Evolutionary conservation across 1,284 basidiomycete species (phyloP).

Genomic region (Cutaneotrichosporon dermatis): DNA sequence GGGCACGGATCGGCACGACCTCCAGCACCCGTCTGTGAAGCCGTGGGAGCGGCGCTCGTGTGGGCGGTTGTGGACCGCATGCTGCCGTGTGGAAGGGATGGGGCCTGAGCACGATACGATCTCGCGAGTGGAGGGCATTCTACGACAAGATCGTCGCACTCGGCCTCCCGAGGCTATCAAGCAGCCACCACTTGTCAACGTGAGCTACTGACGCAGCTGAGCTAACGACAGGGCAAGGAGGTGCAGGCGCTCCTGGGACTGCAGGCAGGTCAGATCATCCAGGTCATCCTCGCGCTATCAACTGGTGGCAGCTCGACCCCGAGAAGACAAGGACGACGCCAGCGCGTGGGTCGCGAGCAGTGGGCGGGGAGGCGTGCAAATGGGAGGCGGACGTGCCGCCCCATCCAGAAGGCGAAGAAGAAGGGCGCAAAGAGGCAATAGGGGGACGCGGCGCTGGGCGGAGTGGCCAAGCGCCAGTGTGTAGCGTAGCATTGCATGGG

Average conservation of each 20-base stretch:
- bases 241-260: conserved; percentile 58
- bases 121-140: conserved; percentile 66
- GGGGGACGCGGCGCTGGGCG: not conserved
- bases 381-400: conserved; percentile 14
- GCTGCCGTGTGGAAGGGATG: conserved; percentile 57
- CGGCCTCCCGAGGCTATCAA: conserved; percentile 60
- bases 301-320: conserved; percentile 82
- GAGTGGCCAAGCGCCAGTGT: not conserved
- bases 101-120: conserved; percentile 53
- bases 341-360: conserved; percentile 58
- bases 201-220: conserved; percentile 1
- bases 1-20: conserved; percentile 33
- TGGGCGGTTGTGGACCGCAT: conserved; percentile 72
- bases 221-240: conserved; percentile 61
- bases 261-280: conserved; percentile 66
- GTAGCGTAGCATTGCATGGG: not conserved
- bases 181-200: conserved; percentile 65
- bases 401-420: conserved; percentile 12
- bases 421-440: conserved; percentile 11
- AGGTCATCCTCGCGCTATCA: conserved; percentile 58
- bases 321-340: conserved; percentile 63
- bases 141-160: conserved; percentile 60
- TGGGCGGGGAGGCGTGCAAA: conserved; percentile 29
- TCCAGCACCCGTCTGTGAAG: conserved; percentile 28
- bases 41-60: conserved; percentile 64